Conservation (phyloP, 2,329 filamentous ascomycete species). For the Ophiostoma sp. region DNA sequence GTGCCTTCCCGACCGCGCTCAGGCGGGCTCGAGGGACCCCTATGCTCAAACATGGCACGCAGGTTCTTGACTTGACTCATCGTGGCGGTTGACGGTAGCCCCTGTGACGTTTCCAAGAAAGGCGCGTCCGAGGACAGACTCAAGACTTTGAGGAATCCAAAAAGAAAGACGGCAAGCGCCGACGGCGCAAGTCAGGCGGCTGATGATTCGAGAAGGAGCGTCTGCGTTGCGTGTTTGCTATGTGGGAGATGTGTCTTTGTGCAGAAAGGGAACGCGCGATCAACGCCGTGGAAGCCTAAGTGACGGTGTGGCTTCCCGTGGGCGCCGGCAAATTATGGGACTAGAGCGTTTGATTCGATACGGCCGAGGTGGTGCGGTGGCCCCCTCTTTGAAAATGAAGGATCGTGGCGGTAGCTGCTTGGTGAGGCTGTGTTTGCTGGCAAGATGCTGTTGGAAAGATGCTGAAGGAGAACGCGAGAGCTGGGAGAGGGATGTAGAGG, state of each 20-base stretch:
- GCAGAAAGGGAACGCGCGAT: conserved; percentile 13
- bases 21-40: conserved; percentile 58
- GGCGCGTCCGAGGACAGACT: neutral
- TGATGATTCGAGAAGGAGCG: conserved; percentile 12
- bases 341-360: neutral
- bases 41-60: conserved; percentile 74
- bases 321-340: conserved; percentile 8
- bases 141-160: neutral
- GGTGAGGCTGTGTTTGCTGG: neutral
- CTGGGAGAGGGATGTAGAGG: neutral
- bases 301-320: neutral
- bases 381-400: neutral
- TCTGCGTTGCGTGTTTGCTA: neutral
- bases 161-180: conserved; percentile 21
- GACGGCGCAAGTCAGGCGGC: conserved; percentile 17
- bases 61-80: conserved; percentile 70
- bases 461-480: neutral
- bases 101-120: neutral
- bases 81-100: conserved; percentile 33
- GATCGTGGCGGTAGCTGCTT: neutral
- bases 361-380: neutral
- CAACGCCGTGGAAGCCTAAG: neutral
- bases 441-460: neutral
- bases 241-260: neutral
- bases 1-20: conserved; percentile 63